Conservation (phyloP, 257 asterid species). For the Cordia subcordata region DNA sequence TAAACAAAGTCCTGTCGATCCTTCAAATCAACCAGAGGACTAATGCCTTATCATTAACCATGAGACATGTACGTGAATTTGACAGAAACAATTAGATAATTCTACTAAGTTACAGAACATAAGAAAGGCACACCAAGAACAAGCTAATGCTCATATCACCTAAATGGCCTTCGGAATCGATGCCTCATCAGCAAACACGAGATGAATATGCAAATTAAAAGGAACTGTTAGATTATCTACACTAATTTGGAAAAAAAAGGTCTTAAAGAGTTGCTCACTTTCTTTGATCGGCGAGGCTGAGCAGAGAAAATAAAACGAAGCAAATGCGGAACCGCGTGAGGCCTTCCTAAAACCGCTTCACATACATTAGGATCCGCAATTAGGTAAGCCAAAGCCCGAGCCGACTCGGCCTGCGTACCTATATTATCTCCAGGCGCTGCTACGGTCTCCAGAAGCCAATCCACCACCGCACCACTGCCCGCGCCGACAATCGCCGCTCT, state of each 20-base stretch:
- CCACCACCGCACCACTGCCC: constrained; percentile 92
- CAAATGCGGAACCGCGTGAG: constrained; percentile 76
- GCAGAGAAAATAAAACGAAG: constrained; percentile 92
- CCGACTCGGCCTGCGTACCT: constrained; percentile 85
- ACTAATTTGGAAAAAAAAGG: neutral
- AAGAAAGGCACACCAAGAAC: no score
- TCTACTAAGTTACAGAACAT: no score
- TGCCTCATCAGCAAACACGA: no score
- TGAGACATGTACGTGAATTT: neutral
- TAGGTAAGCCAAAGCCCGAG: constrained; percentile 89
- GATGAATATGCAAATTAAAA: no score
- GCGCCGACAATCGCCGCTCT: constrained; percentile 94
- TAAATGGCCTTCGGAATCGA: no score
- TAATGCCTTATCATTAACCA: neutral
- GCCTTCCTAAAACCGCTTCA: constrained; percentile 71
- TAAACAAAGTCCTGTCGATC: neutral
- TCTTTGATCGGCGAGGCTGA: constrained; percentile 68
- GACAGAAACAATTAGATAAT: neutral
- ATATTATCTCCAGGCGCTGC: constrained; percentile 53
- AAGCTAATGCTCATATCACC: no score
- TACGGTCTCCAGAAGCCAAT: constrained; percentile 89
- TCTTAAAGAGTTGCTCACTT: constrained; percentile 31
- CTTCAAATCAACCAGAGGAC: neutral
- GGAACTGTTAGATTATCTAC: no score
- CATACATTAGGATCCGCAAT: constrained; percentile 82